phyloP scores from a whole-genome alignment of 1,284 basidiomycete species.

The Rhodotorula sp. region DNA sequence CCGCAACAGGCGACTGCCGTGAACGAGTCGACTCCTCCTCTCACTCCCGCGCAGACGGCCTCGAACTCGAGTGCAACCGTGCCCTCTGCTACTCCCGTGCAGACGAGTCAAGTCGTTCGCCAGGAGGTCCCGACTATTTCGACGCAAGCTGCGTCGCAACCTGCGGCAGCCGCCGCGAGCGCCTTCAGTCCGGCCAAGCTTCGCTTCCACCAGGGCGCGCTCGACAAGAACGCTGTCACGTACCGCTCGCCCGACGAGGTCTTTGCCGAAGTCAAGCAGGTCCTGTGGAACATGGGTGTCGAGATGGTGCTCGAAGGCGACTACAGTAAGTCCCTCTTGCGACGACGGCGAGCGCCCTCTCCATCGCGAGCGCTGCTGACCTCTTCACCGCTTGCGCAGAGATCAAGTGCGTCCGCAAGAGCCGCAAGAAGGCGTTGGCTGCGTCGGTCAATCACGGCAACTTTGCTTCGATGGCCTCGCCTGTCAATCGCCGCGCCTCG shows the following conservation, averaged over 20 bases:
- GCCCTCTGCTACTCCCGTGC: background rate
- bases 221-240: conserved; percentile 89
- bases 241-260: conserved; percentile 80
- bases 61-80: conserved; percentile 43
- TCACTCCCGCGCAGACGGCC: conserved; percentile 34
- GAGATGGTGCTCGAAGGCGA: conserved; percentile 83
- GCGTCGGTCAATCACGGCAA: conserved; percentile 42
- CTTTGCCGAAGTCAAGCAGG: conserved; percentile 75
- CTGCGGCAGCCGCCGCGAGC: background rate
- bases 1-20: background rate
- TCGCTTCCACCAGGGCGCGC: conserved; percentile 84
- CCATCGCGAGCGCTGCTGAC: background rate
- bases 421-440: conserved; percentile 44
- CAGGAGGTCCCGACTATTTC: background rate
- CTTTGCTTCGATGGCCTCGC: conserved; percentile 14
- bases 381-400: conserved; percentile 5
- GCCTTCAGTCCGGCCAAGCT: conserved; percentile 56
- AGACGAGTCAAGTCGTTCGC: background rate
- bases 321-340: conserved; percentile 59
- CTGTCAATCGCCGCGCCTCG: conserved; percentile 4
- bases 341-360: too few species aligned
- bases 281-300: conserved; percentile 85
- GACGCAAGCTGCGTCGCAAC: conserved; percentile 5
- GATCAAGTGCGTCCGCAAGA: conserved; percentile 44
- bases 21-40: background rate